Percentiles rank a stretch among this genome's conserved stretches.
Evolutionary conservation across 1,139 yeast species (phyloP).

Genomic region (Yamadazyma diospyri): DNA sequence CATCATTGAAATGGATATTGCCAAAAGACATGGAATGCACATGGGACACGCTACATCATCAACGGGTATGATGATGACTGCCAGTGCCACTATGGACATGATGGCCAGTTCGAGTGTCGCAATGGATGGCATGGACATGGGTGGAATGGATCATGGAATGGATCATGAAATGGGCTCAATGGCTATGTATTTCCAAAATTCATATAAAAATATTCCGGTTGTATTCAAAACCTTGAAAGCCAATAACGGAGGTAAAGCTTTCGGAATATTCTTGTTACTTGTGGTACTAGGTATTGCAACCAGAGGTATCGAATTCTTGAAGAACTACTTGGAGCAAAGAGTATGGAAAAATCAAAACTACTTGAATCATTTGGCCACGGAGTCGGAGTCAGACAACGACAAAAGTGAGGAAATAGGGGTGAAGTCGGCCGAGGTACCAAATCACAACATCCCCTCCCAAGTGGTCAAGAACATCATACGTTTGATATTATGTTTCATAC

Average conservation of each 20-base stretch:
- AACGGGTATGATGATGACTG: slow-evolving; percentile 6
- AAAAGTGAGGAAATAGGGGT: not conserved
- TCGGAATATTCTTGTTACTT: slow-evolving; percentile 65
- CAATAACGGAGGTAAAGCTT: slow-evolving; percentile 53
- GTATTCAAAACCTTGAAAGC: slow-evolving; percentile 55
- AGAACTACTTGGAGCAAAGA: slow-evolving; percentile 61
- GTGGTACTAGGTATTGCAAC: slow-evolving; percentile 56
- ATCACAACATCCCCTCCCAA: slow-evolving; percentile 8
- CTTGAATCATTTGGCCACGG: slow-evolving; percentile 8
- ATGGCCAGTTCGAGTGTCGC: not conserved
- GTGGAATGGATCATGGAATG: slow-evolving; percentile 4
- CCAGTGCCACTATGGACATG: slow-evolving; percentile 5
- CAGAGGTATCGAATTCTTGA: slow-evolving; percentile 55
- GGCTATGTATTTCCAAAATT: slow-evolving; percentile 56
- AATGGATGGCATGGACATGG: not conserved
- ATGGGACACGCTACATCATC: not conserved
- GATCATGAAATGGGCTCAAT: slow-evolving; percentile 31
- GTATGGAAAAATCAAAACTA: slow-evolving; percentile 50
- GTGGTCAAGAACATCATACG: slow-evolving; percentile 51
- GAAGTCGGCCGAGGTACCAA: not conserved
- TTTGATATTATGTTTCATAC: slow-evolving; percentile 50
- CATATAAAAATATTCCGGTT: slow-evolving; percentile 55
- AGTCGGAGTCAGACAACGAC: not conserved
- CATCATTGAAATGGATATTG: not conserved
- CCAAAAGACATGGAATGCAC: not conserved